Percentiles rank a stretch among this genome's conserved stretches.
These are phyloP conservation scores for Brassica hybrid DNA, from an alignment of 441 rosid genomes.

Conservation along the genomic window DNA sequence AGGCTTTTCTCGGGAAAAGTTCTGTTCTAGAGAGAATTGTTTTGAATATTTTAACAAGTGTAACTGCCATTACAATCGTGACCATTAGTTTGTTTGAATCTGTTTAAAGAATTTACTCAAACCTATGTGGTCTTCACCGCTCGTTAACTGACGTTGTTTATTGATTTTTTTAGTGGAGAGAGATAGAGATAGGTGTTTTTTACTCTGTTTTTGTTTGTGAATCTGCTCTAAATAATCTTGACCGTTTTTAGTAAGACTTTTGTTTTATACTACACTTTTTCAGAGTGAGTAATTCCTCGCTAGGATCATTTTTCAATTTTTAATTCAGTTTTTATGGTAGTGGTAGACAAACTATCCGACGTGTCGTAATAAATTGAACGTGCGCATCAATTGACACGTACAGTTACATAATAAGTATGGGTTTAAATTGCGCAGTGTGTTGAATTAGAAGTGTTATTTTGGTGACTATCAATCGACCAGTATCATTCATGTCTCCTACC, in stretches of 20 bases:
- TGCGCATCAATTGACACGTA: slow-evolving; percentile 26
- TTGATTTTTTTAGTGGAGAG: background rate
- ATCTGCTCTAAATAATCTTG: no score
- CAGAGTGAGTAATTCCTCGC: background rate
- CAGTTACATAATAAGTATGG: slow-evolving; percentile 2
- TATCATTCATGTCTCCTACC: background rate
- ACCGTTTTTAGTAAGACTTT: slow-evolving; percentile 7
- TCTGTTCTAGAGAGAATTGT: background rate
- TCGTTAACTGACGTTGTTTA: background rate
- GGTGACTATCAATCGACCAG: background rate
- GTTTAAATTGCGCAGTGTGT: background rate
- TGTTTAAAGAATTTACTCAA: background rate
- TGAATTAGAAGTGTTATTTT: background rate
- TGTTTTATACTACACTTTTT: background rate
- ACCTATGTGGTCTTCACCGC: background rate
- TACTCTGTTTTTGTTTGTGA: background rate
- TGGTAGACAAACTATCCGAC: slow-evolving; percentile 18
- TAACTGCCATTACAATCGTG: background rate
- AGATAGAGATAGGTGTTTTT: background rate
- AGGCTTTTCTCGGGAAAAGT: background rate
- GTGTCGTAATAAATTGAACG: background rate
- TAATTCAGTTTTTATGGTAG: background rate
- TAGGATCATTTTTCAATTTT: background rate
- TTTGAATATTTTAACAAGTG: background rate
- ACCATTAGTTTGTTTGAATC: background rate